These are phyloP conservation scores for Vicia villosa DNA, from an alignment of 306 rosid genomes.

Conservation along the genomic window DNA sequence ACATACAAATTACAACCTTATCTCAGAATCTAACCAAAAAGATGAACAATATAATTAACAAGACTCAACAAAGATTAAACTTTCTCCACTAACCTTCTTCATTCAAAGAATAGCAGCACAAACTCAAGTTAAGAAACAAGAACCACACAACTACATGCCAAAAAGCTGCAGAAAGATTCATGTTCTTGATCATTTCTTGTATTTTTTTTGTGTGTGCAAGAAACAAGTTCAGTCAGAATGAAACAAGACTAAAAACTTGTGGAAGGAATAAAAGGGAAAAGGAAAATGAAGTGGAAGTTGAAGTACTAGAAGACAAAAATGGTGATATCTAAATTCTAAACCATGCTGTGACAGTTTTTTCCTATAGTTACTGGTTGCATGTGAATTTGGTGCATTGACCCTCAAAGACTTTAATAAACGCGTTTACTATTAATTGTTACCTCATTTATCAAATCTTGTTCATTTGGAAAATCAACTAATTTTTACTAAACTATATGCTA, in stretches of 20 bases:
- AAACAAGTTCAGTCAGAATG: neutral
- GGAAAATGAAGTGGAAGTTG: neutral
- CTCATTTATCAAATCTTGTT: neutral
- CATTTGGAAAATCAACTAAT: no score
- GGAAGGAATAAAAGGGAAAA: neutral
- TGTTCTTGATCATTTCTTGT: conserved; percentile 46
- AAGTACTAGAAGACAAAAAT: neutral
- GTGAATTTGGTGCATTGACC: conserved; percentile 2
- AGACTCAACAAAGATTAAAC: neutral
- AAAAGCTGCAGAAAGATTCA: conserved; percentile 41
- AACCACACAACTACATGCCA: conserved; percentile 43
- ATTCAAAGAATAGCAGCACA: conserved; percentile 64
- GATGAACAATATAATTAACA: neutral
- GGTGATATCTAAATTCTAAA: neutral
- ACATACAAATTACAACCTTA: neutral
- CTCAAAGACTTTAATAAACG: neutral
- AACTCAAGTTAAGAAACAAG: conserved; percentile 50
- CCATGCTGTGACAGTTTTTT: neutral
- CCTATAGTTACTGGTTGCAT: neutral
- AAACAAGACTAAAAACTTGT: neutral
- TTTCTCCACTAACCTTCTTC: conserved; percentile 62
- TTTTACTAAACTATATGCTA: no score
- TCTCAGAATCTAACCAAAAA: conserved; percentile 1
- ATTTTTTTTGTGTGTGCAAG: neutral
- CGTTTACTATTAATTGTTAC: neutral